Percentiles rank a stretch among this genome's conserved stretches.
phyloP scores from a whole-genome alignment of 345 rosid genomes.

The Carallia pectinifolia region DNA sequence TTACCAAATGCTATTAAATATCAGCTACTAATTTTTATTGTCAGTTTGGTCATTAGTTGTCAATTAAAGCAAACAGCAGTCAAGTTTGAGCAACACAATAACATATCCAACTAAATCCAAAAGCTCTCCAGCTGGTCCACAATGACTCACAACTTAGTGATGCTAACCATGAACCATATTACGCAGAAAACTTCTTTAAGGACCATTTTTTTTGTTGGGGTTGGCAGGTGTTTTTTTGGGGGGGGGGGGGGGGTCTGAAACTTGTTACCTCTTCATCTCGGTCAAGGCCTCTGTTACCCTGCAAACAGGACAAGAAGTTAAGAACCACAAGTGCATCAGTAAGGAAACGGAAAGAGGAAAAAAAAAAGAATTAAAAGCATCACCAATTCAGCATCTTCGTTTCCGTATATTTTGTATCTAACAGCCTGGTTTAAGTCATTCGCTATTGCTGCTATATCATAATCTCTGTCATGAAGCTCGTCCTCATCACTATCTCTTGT shows the following conservation, averaged over 20 bases:
- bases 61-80: too few relatives aligned
- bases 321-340: neutral
- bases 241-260: neutral
- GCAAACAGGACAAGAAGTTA: constrained; percentile 23
- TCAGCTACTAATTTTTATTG: too few relatives aligned
- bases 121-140: neutral
- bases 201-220: too few relatives aligned
- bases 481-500: constrained; percentile 90
- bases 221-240: too few relatives aligned
- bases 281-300: constrained; percentile 71
- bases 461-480: constrained; percentile 84
- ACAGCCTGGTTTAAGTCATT: constrained; percentile 89
- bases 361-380: neutral
- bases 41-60: too few relatives aligned
- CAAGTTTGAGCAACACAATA: too few relatives aligned
- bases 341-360: neutral
- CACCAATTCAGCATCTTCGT: constrained; percentile 80
- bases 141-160: neutral
- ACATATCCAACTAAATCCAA: too few relatives aligned
- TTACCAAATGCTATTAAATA: too few relatives aligned
- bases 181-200: too few relatives aligned
- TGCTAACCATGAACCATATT: too few relatives aligned
- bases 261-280: constrained; percentile 72
- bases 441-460: constrained; percentile 93
- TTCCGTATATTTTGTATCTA: constrained; percentile 86